Base-by-base conservation (phyloP, 1,139 yeast species). In the Scheffersomyces segobiensis region DNA sequence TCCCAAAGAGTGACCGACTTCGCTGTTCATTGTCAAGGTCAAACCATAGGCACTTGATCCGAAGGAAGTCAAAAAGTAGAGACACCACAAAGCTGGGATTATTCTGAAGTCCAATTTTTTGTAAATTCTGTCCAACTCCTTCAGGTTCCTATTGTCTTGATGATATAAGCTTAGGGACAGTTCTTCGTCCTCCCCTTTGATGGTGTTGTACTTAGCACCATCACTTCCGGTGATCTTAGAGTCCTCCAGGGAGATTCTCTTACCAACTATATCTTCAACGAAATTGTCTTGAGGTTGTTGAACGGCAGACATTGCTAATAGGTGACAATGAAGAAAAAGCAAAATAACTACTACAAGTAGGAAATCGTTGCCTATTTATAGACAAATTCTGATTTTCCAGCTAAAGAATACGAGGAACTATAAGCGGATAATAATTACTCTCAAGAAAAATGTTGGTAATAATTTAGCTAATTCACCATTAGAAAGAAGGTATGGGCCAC, bases 51-150 rank as follows among this genome's bases (percentile, higher is more conserved):
- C 89, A 52, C 86, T 85, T 4, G 88, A 81, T 0, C 96, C 96
- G 71, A 89, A 90, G 1, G 96, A 90, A 0, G 93, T 86, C 57
- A 91, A 77, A 67, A 91, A 91, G 71, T 91, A 91, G 60, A 91
- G 76, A 55, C 85, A 76, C 97, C 97, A 91, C 57, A 91, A 77
- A 0, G 96, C 95, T 3, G 97, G 96, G 59, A 91, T 88, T 65
- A 91, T 89, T 56, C 96, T 78, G 53, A 71, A 69, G 67, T 91
- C 97, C 50, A 91, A 76, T 66, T 85, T 87, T 53, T 89, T 72
- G 70, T 91, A 91, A 52, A 90, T 79, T 55, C 74, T 77, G 66
- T 89, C 87, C 57, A 89, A 77, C 57, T 79, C 76, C 52, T 75
- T 74, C 8, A 55, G 32, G 39, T 62, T 59, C 22, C 60, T 17